Evolutionary conservation across 1,284 basidiomycete species (phyloP), one percentile per base, ranked within the genome.

Genomic region (Schizophyllum amplum): DNA sequence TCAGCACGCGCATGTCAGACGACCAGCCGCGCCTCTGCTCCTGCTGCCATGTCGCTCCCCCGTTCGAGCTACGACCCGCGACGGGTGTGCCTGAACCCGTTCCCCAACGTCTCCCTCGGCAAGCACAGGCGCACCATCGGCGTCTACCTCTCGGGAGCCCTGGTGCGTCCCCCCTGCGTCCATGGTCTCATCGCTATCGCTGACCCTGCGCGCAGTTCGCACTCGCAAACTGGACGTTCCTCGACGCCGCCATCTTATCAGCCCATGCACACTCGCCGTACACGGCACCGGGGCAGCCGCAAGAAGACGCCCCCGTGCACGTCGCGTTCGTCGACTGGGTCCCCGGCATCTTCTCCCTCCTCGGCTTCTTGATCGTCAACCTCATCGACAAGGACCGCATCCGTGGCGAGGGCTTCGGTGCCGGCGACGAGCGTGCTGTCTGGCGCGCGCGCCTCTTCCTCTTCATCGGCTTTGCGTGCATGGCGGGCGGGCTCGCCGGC

Each of bases 401-500:
- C 56, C 78, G 85, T 23, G 88, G 89, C 0, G 90, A 94, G 9
- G 92, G 91, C 61, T 89, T 86, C 68, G 86, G 87, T 4, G 33
- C 33, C 13, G 33, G 33, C 4, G 92, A 93, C 64, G 77, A 87
- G 0, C 76, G 84, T 4, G 90, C 92, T 1, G 92, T 95, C 17
- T 96, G 93, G 91, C 80, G 92, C 60, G 94, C 95, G 2, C 76
- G 94, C 33, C 73, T 96, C 60, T 85, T 96, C 64, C 73, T 98
- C 63, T 99, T 99, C 72, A 82, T 98, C 61, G 96, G 96, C 0
- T 98, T 99, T 67, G 94, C 96, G 0, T 72, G 98, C 54, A 93
- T 98, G 92, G 95, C 95, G 0, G 95, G 95, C 24, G 96, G 95
- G 1, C 72, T 98, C 54, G 95, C 95, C 11, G 95, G 95, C 51